phyloP scores from a whole-genome alignment of 768 basidiomycete species.

The Pisolithus sp. region DNA sequence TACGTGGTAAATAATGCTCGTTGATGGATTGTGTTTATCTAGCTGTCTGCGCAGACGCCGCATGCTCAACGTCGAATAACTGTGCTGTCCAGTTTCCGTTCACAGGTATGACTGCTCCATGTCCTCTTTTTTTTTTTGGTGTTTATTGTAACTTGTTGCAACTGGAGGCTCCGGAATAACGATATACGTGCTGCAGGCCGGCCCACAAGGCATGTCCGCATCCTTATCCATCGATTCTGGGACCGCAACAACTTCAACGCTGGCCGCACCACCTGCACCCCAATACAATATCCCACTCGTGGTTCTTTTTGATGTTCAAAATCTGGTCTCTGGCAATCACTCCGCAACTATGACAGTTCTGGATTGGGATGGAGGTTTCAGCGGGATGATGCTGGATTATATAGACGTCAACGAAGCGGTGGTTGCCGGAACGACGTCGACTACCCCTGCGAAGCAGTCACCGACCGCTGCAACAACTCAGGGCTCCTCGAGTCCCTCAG shows the following conservation, averaged over 20 bases:
- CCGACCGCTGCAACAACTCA: slow-evolving; percentile 2
- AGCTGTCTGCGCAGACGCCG: slow-evolving; percentile 12
- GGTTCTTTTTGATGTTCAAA: slow-evolving; percentile 16
- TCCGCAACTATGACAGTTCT: slow-evolving; percentile 18
- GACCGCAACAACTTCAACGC: slow-evolving; percentile 15
- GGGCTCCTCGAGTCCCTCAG: slow-evolving; percentile 3
- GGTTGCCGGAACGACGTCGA: slow-evolving; percentile 7
- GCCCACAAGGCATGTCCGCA: slow-evolving; percentile 21
- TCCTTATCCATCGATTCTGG: slow-evolving; percentile 21
- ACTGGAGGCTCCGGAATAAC: slow-evolving; percentile 21
- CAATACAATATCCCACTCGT: slow-evolving; percentile 20
- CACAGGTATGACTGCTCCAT: slow-evolving; percentile 7
- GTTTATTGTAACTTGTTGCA: background rate
- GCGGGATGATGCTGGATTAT: slow-evolving; percentile 27
- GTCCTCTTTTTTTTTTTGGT: background rate
- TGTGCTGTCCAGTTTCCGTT: slow-evolving; percentile 22
- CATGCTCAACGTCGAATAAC: slow-evolving; percentile 17
- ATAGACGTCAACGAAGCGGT: slow-evolving; percentile 17
- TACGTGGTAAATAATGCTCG: slow-evolving; percentile 4
- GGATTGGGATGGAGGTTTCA: slow-evolving; percentile 19
- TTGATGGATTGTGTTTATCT: background rate
- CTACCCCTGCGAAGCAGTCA: background rate
- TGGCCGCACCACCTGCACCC: slow-evolving; percentile 16
- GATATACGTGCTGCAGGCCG: slow-evolving; percentile 24
- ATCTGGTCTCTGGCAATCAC: slow-evolving; percentile 18